Evolutionary conservation across 1,284 basidiomycete species (phyloP), one percentile per base, ranked within the genome.

Genomic region (Meripilus lineatus): DNA sequence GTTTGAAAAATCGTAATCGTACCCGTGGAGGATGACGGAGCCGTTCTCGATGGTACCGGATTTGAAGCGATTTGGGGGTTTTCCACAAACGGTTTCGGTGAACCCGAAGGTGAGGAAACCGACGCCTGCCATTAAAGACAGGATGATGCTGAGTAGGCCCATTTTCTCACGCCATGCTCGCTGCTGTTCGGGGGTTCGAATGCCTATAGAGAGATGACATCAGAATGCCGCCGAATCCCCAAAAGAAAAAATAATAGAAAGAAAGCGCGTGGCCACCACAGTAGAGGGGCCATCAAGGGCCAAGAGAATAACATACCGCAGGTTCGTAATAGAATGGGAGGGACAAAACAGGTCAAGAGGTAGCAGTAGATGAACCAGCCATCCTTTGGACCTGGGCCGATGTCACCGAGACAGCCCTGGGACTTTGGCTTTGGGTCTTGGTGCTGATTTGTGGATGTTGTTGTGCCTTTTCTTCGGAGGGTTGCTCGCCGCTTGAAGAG

Each of bases 81-180:
- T 85, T 30, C 93, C 91, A 64, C 95, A 99, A 26, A 99, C 94
- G 41, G 84, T 72, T 60, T 93, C 81, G 3, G 94, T 98, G 72
- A 99, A 99, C n/a, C 96, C 95, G 68, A 99, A 99, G 2, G 95
- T 99, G 62, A 99, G 75, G 79, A 93, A 99, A 65, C 94, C 95
- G 61, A 99, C 96, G 38, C 74, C 78, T 18, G 87, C 86, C 95
- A 99, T 98, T 53, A 93, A 78, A 17, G 65, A 6, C 14, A 79
- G 62, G 56, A 96, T 91, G 65, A 98, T 77, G 51, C 74, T 71
- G 46, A 99, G 71, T 24, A 99, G 78, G 26, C 95, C 95, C 67
- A 98, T 94, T 74, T 99, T 99, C 68, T 99, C 95, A 50, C 96
- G 78, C 91, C 94, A 99, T 33, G 95, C 95, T 43, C 93, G 82